phyloP scores from a whole-genome alignment of 768 basidiomycete species.

The Kwoniella newhampshirensis region DNA sequence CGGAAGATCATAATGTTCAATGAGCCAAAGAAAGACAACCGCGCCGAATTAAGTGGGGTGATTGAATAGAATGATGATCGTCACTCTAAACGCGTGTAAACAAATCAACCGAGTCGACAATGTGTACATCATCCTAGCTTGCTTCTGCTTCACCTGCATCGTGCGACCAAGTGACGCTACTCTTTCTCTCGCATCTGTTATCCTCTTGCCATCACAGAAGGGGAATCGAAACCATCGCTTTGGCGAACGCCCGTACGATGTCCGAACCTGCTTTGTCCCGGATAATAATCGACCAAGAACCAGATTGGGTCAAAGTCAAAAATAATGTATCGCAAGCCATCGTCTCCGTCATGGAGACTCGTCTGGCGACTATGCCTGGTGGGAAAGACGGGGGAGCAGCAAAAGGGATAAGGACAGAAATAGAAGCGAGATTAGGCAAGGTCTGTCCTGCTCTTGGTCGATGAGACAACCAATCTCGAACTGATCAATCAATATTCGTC shows the following conservation, averaged over 20 bases:
- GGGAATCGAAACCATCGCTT: too few species aligned
- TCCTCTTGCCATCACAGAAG: too few species aligned
- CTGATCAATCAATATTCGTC: too few species aligned
- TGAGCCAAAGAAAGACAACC: background rate
- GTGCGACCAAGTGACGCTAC: too few species aligned
- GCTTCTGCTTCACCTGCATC: too few species aligned
- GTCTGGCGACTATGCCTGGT: slow-evolving; percentile 55
- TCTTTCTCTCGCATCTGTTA: too few species aligned
- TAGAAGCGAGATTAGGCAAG: slow-evolving; percentile 35
- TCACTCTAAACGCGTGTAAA: too few species aligned
- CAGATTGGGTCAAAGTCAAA: slow-evolving; percentile 68
- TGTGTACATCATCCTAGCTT: background rate
- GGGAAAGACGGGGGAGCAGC: slow-evolving; percentile 58
- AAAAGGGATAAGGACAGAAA: slow-evolving; percentile 52
- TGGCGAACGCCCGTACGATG: too few species aligned
- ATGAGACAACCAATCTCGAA: background rate
- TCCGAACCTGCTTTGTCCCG: slow-evolving; percentile 27
- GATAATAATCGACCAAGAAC: slow-evolving; percentile 61
- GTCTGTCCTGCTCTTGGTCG: slow-evolving; percentile 20
- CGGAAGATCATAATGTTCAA: too few species aligned
- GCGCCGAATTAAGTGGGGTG: background rate
- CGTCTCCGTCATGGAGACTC: slow-evolving; percentile 57
- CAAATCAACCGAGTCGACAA: background rate
- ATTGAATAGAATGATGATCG: background rate
- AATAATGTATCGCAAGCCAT: slow-evolving; percentile 60